Conservation (phyloP, 768 basidiomycete species). For the Suillus paluster region DNA sequence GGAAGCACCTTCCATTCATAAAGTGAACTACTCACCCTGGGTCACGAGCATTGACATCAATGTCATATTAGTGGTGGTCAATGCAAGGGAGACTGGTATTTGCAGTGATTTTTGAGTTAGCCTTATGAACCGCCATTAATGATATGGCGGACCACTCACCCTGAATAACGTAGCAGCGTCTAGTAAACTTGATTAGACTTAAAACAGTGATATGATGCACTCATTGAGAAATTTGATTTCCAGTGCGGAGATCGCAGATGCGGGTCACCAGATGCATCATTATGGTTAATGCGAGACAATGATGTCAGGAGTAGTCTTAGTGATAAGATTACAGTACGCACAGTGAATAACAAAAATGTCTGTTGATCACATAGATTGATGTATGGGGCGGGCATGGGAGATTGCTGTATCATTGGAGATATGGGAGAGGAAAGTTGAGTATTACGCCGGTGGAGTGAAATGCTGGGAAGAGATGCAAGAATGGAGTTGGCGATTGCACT, state of each 20-base stretch:
- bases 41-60: background rate
- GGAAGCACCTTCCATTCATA: background rate
- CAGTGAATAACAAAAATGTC: background rate
- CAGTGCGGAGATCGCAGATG: too few relatives aligned
- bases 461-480: too few relatives aligned
- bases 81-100: background rate
- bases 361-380: conserved; percentile 11
- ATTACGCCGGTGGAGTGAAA: too few relatives aligned
- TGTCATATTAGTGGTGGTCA: background rate
- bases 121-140: background rate
- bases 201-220: too few relatives aligned
- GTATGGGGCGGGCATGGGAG: conserved; percentile 24
- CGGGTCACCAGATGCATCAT: background rate
- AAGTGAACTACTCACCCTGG: background rate
- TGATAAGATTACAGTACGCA: background rate
- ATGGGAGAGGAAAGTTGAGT: too few relatives aligned
- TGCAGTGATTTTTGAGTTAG: background rate
- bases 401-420: too few relatives aligned
- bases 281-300: background rate
- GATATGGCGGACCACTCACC: background rate
- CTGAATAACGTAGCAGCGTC: background rate
- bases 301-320: background rate
- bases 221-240: too few relatives aligned
- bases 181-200: too few relatives aligned
- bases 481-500: too few relatives aligned